Conservation (phyloP, 768 basidiomycete genomes). For the Tylopilus sp. region DNA sequence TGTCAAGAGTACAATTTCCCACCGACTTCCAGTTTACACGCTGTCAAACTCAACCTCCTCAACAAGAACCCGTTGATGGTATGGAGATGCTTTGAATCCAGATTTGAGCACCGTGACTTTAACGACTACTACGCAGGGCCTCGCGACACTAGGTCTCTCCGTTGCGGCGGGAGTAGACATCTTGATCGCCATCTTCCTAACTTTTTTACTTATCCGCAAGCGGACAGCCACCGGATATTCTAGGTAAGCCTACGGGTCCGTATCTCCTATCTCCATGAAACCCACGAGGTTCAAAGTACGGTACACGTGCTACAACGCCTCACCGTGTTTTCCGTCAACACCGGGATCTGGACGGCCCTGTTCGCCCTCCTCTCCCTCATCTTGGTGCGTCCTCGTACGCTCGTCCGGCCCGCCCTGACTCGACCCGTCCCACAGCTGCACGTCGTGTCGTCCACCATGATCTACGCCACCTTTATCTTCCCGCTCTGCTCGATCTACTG, state of each 20-base stretch:
- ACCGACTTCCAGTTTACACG: not conserved
- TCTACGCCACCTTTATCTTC: not conserved
- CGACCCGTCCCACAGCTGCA: not conserved
- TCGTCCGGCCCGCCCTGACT: no score
- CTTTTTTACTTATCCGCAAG: constrained; percentile 4
- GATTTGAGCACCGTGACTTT: no score
- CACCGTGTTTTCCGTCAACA: not conserved
- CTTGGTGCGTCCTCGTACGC: not conserved
- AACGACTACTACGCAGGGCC: no score
- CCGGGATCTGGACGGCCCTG: not conserved
- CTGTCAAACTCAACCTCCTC: not conserved
- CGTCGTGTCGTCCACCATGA: not conserved
- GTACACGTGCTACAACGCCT: not conserved
- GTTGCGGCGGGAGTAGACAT: constrained; percentile 7
- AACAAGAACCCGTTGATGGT: not conserved
- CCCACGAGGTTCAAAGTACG: no score
- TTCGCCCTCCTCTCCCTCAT: not conserved
- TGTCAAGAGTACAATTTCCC: not conserved
- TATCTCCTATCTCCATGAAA: no score
- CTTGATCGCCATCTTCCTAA: constrained; percentile 3
- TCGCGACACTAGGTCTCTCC: no score
- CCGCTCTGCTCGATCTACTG: constrained; percentile 10
- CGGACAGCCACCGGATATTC: not conserved
- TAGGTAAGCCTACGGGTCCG: not conserved
- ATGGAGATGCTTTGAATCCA: not conserved